These are phyloP conservation scores for Tarenaya hassleriana DNA, from an alignment of 345 rosid species.

Conservation along the genomic window DNA sequence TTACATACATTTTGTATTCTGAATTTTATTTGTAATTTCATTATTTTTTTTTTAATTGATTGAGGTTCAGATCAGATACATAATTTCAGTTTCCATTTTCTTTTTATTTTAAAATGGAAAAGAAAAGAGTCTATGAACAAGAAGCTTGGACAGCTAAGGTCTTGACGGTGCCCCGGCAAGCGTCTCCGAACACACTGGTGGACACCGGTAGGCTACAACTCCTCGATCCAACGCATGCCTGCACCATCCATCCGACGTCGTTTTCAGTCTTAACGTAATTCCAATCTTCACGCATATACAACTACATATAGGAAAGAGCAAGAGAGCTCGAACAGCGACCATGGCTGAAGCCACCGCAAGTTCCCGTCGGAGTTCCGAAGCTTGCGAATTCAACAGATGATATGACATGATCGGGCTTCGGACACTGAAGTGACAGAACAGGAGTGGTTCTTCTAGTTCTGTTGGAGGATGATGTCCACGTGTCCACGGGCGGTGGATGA, in stretches of 20 bases:
- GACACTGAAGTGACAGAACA: conserved; percentile 47
- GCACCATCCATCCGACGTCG: no score
- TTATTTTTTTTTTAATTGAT: no score
- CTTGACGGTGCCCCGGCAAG: conserved; percentile 61
- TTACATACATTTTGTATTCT: no score
- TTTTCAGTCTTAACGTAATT: no score
- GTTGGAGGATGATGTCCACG: conserved; percentile 55
- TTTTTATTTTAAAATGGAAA: no score
- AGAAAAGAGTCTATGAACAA: conserved; percentile 34
- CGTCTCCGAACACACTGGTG: conserved; percentile 58
- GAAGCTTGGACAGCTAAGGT: conserved; percentile 91
- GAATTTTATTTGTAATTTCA: no score
- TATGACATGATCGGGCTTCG: conserved; percentile 55
- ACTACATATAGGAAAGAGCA: conserved; percentile 47
- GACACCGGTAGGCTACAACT: conserved; percentile 71
- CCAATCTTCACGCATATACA: no score
- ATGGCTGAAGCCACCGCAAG: conserved; percentile 66
- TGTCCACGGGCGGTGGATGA: conserved; percentile 66
- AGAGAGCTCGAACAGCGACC: conserved; percentile 53
- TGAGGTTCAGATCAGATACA: no score
- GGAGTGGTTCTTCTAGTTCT: conserved; percentile 36
- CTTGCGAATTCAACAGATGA: conserved; percentile 76
- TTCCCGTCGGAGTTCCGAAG: conserved; percentile 76
- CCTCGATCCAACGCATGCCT: conserved; percentile 85
- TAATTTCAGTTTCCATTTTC: no score